Percentiles rank a stretch among this genome's conserved stretches.
Evolutionary conservation across 768 basidiomycete genomes (phyloP).

Genomic region (Auricularia cornea): DNA sequence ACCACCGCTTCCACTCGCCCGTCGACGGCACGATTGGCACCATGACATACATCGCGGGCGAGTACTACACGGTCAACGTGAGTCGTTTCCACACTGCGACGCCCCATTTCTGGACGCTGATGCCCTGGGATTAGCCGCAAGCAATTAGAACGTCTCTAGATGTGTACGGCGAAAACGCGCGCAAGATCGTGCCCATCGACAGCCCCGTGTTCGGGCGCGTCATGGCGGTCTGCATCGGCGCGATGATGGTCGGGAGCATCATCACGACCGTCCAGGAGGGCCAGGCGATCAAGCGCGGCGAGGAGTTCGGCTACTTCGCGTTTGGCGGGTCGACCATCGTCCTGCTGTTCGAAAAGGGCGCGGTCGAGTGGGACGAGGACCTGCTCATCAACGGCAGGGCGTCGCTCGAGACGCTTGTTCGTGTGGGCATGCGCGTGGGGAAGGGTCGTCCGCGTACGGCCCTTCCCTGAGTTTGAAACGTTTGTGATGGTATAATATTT

Average conservation of each 20-base stretch:
- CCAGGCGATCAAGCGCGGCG: slow-evolving; percentile 66
- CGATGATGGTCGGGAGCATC: slow-evolving; percentile 95
- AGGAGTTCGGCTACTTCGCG: slow-evolving; percentile 92
- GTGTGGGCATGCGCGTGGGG: slow-evolving; percentile 83
- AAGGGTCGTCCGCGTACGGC: slow-evolving; percentile 4
- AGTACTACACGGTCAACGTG: slow-evolving; percentile 95
- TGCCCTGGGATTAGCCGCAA: no score
- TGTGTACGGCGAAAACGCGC: slow-evolving; percentile 89
- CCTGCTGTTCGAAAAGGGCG: slow-evolving; percentile 76
- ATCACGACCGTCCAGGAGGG: slow-evolving; percentile 81
- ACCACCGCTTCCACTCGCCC: slow-evolving; percentile 88
- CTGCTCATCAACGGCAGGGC: slow-evolving; percentile 75
- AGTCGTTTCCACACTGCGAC: no score
- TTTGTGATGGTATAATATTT: no score
- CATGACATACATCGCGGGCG: slow-evolving; percentile 78
- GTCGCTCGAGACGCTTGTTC: slow-evolving; percentile 82
- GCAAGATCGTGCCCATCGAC: slow-evolving; percentile 89
- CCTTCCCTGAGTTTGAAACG: no score
- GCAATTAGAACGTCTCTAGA: slow-evolving; percentile 85
- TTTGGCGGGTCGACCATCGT: slow-evolving; percentile 96
- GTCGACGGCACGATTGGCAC: slow-evolving; percentile 77
- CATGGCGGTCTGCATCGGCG: slow-evolving; percentile 86
- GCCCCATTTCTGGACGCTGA: no score
- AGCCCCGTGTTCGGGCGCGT: slow-evolving; percentile 84
- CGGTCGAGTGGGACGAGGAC: slow-evolving; percentile 88